These are phyloP conservation scores for Citrus unshiu DNA, from an alignment of 345 rosid genomes.

Conservation along the genomic window DNA sequence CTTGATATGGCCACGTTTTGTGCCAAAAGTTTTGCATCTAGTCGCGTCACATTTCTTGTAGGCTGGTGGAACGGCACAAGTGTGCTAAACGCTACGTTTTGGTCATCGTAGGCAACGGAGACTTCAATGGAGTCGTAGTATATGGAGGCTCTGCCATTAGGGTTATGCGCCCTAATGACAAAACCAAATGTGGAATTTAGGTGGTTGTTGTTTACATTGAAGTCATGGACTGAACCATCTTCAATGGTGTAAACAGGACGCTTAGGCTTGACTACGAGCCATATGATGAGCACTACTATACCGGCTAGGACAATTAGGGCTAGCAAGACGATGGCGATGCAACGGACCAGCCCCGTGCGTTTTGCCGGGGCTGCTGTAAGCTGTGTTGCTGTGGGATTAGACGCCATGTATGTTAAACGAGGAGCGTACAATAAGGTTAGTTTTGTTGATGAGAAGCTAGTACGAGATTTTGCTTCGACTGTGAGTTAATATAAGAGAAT, in stretches of 20 bases:
- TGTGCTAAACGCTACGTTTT: slow-evolving; percentile 47
- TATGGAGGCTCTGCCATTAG: slow-evolving; percentile 51
- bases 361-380: not conserved
- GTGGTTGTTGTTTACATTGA: slow-evolving; percentile 45
- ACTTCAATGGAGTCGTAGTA: slow-evolving; percentile 58
- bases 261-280: slow-evolving; percentile 67
- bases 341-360: slow-evolving; percentile 22
- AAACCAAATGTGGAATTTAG: slow-evolving; percentile 59
- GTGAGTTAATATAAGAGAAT: slow-evolving; percentile 8
- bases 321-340: slow-evolving; percentile 25
- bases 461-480: not conserved
- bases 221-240: slow-evolving; percentile 49
- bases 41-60: slow-evolving; percentile 50
- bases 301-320: slow-evolving; percentile 51
- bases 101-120: slow-evolving; percentile 49
- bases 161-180: slow-evolving; percentile 54
- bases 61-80: slow-evolving; percentile 61
- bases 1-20: slow-evolving; percentile 39
- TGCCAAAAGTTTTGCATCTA: slow-evolving; percentile 48
- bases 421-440: no score
- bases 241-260: slow-evolving; percentile 49
- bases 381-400: not conserved
- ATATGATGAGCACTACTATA: slow-evolving; percentile 53
- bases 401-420: not conserved
- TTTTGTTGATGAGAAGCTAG: slow-evolving; percentile 1